These are phyloP conservation scores for Auricularia heimuer DNA, from an alignment of 768 basidiomycete genomes.

Conservation along the genomic window DNA sequence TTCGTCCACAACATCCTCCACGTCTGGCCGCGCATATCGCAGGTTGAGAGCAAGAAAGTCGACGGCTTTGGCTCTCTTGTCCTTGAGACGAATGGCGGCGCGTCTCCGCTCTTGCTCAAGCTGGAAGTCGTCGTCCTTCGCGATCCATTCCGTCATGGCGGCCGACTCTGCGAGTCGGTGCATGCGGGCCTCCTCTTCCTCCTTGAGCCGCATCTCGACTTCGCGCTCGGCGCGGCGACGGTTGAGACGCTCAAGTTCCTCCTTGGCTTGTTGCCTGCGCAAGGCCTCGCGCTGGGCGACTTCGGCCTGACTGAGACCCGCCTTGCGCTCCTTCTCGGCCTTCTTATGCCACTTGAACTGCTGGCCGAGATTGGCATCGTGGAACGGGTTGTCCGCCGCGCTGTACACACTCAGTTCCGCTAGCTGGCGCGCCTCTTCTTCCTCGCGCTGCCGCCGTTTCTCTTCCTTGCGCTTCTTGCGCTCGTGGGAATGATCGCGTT, in stretches of 20 bases:
- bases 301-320: slow-evolving; percentile 72
- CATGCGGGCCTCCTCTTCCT: slow-evolving; percentile 89
- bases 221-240: slow-evolving; percentile 85
- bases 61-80: slow-evolving; percentile 96
- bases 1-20: slow-evolving; percentile 43
- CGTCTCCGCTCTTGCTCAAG: slow-evolving; percentile 85
- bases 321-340: slow-evolving; percentile 87
- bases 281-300: slow-evolving; percentile 69
- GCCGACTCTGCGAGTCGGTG: slow-evolving; percentile 85
- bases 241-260: slow-evolving; percentile 89
- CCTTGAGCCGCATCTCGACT: slow-evolving; percentile 74
- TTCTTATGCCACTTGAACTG: slow-evolving; percentile 99
- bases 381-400: slow-evolving; percentile 95
- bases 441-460: slow-evolving; percentile 71
- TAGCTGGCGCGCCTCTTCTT: slow-evolving; percentile 85
- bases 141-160: slow-evolving; percentile 97
- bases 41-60: slow-evolving; percentile 96
- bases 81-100: slow-evolving; percentile 89
- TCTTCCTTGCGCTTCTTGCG: slow-evolving; percentile 78
- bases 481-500: slow-evolving; percentile 81
- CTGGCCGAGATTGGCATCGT: slow-evolving; percentile 91
- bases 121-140: slow-evolving; percentile 95
- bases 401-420: slow-evolving; percentile 96
- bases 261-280: slow-evolving; percentile 82
- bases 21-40: slow-evolving; percentile 63